Base-by-base conservation (phyloP, 495 filamentous ascomycete genomes). In the Terfezia boudieri region DNA sequence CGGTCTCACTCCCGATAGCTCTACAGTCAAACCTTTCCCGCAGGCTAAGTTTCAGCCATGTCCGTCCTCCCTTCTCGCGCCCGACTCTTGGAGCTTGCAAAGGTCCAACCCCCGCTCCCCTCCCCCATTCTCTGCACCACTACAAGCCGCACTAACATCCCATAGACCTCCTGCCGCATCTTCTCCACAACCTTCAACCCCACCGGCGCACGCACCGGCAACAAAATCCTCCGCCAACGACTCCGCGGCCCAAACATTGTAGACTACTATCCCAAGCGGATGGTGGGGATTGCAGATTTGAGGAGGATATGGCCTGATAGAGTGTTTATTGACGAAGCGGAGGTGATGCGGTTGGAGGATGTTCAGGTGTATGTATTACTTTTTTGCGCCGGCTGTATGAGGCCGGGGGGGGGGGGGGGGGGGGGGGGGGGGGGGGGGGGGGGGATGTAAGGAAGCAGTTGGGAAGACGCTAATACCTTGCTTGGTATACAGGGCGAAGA, bases 101-200 rank as follows among this genome's bases (percentile, higher is more conserved):
- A 51, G 57, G 58, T 66, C 4, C 3, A 14, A 4, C 41, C 4
- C 41, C 17, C 41, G 6, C 41, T 32, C 26, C 26, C 26, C 26
- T 54, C 36, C 58, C 20, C 35, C 17, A 20, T 49, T 37, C 56
- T 43, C 56, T 36, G 36, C 57, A 52, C 37, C 53, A 55, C 53
- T 48, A 48, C 20, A 20, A 20, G 1, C 20, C 20, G 1, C 20
- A 20, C 20, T 20, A 48, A 14, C 14, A n/a, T 37, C 9, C 9
- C 52, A 17, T 8, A 55, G 89, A 76, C 77, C 59, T 86, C 86
- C 79, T 92, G 83, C 72, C 78, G 80, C 66, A 79, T 98, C 67
- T 98, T 98, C 74, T 79, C 77, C 50, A 80, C 80, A 26, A 93
- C 83, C 50, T 95, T 78, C 74, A 98, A 98, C 69, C 90, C 90